A percentile compares a stretch with the other conserved stretches of the same genome.
Evolutionary conservation across 768 basidiomycete genomes (phyloP).

Genomic region (Cystofilobasidium ferigula): DNA sequence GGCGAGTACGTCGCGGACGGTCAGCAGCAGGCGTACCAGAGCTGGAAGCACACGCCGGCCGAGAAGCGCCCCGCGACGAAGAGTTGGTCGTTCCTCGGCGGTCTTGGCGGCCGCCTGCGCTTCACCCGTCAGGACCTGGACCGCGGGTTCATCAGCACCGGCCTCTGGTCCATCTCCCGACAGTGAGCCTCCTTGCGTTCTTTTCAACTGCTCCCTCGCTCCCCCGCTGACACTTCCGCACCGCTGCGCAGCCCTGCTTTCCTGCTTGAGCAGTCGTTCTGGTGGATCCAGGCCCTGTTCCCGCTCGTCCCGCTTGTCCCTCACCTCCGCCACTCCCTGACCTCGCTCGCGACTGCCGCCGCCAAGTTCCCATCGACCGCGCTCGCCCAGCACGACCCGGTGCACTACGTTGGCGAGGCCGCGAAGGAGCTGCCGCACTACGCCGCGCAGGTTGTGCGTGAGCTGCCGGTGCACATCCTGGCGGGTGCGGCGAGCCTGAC

Average conservation of each 20-base stretch:
- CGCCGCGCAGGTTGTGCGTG: not conserved
- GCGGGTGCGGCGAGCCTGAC: constrained; percentile 10
- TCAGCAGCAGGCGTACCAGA: constrained; percentile 21
- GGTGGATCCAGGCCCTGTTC: constrained; percentile 20
- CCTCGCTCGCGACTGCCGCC: not conserved
- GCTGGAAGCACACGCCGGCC: constrained; percentile 18
- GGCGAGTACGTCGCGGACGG: constrained; percentile 21
- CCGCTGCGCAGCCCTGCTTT: constrained; percentile 18
- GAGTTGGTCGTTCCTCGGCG: constrained; percentile 15
- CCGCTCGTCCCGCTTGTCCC: constrained; percentile 12
- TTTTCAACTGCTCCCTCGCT: not conserved
- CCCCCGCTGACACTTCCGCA: not conserved
- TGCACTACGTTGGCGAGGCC: not conserved
- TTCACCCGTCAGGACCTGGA: constrained; percentile 6
- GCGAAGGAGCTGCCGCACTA: not conserved
- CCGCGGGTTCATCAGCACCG: constrained; percentile 19
- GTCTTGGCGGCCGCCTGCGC: constrained; percentile 7
- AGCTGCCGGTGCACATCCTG: not conserved
- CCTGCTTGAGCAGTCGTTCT: constrained; percentile 24
- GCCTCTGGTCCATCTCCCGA: constrained; percentile 19
- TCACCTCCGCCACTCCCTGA: not conserved
- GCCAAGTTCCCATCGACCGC: not conserved
- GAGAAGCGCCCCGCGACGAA: constrained; percentile 5
- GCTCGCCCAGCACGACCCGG: not conserved
- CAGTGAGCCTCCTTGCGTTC: constrained; percentile 11